Evolutionary conservation across 2,329 filamentous ascomycete species (phyloP).

Genomic region (Fusarium neocosmosporiellum): DNA sequence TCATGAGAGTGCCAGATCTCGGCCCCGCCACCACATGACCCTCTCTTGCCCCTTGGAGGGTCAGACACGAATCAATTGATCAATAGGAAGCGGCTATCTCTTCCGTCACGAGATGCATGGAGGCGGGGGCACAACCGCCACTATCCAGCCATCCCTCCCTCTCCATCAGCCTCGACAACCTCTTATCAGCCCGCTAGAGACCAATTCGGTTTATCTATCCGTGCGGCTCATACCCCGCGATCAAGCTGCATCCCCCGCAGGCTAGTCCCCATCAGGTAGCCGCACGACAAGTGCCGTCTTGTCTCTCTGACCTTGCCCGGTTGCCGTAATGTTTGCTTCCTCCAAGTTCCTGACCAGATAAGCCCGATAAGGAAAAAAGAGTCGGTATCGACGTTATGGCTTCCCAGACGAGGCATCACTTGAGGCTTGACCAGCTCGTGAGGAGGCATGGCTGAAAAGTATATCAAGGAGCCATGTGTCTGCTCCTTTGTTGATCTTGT

Average conservation of each 20-base stretch:
- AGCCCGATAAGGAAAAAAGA: conserved; percentile 37
- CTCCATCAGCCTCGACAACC: not conserved
- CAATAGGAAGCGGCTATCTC: not conserved
- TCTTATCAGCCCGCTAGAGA: conserved; percentile 17
- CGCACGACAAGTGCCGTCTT: not conserved
- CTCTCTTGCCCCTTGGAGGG: not conserved
- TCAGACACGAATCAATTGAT: not conserved
- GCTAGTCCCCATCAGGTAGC: conserved; percentile 6
- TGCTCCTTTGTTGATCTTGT: not conserved
- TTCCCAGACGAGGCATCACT: conserved; percentile 14
- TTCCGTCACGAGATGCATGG: not conserved
- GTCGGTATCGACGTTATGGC: conserved; percentile 21
- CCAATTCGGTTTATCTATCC: conserved; percentile 36
- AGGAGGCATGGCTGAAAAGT: conserved; percentile 8
- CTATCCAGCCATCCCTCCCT: not conserved
- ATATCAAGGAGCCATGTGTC: conserved; percentile 16
- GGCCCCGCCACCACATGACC: conserved; percentile 1
- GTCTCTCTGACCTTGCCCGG: not conserved
- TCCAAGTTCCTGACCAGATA: not conserved
- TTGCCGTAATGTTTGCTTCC: not conserved
- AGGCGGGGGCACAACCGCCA: not conserved
- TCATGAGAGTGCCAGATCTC: not conserved
- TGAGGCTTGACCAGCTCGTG: not conserved
- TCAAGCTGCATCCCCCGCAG: conserved; percentile 5
- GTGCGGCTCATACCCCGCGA: conserved; percentile 33